Conservation (phyloP, 2,329 filamentous ascomycete genomes). For the Diaporthe batatas region DNA sequence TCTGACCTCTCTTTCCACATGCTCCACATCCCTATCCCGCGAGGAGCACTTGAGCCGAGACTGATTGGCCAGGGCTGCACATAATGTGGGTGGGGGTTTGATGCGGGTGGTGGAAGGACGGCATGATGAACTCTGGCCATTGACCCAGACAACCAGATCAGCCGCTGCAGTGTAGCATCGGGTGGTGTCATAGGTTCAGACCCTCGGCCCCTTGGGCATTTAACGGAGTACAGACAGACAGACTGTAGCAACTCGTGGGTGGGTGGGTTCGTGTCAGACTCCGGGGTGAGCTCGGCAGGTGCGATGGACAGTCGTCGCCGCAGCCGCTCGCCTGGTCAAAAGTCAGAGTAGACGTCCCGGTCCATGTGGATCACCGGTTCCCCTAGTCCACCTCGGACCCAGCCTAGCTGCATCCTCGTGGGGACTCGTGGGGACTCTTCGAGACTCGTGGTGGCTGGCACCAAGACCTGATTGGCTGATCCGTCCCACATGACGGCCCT, state of each 20-base stretch:
- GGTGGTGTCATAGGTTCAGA: slow-evolving; percentile 31
- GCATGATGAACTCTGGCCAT: slow-evolving; percentile 16
- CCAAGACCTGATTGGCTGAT: slow-evolving; percentile 31
- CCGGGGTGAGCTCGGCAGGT: no score
- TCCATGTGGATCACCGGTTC: slow-evolving; percentile 26
- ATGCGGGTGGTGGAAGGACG: slow-evolving; percentile 27
- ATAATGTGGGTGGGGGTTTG: slow-evolving; percentile 8
- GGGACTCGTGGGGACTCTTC: not conserved
- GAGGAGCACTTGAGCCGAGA: not conserved
- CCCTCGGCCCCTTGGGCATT: not conserved
- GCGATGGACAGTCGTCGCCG: not conserved
- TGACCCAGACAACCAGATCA: slow-evolving; percentile 32
- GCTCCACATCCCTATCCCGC: slow-evolving; percentile 5
- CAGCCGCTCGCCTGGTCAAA: not conserved
- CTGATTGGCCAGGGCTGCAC: slow-evolving; percentile 20
- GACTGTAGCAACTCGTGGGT: not conserved
- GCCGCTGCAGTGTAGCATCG: slow-evolving; percentile 29
- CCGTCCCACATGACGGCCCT: slow-evolving; percentile 39
- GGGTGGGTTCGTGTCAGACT: slow-evolving; percentile 22
- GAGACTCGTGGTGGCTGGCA: not conserved
- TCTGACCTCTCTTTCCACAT: not conserved
- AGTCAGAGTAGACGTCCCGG: not conserved
- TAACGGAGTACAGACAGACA: no score
- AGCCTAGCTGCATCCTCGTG: slow-evolving; percentile 37
- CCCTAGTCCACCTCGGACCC: slow-evolving; percentile 32